These are phyloP conservation scores for Xylona heveae DNA, from an alignment of 495 filamentous ascomycete genomes.

Conservation along the genomic window DNA sequence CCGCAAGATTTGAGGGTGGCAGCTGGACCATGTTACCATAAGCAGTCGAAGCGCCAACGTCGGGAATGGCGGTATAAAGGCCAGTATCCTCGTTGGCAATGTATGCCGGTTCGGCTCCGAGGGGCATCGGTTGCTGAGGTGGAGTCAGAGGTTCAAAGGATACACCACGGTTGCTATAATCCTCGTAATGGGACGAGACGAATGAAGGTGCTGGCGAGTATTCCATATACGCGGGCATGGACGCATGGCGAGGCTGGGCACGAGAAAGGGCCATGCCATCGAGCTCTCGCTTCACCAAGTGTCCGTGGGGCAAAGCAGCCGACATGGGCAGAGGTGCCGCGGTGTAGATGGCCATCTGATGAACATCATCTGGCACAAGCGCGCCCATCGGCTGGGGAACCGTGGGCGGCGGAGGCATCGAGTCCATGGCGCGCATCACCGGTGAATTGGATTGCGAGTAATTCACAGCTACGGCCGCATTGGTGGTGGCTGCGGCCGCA, in stretches of 20 bases:
- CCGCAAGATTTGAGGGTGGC: conserved; percentile 66
- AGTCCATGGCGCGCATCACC: conserved; percentile 75
- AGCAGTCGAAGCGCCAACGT: conserved; percentile 33
- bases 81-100: conserved; percentile 95
- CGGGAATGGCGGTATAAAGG: conserved; percentile 83
- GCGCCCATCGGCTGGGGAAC: conserved; percentile 24
- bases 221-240: conserved; percentile 93
- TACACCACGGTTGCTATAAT: conserved; percentile 89
- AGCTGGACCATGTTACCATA: conserved; percentile 63
- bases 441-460: conserved; percentile 60
- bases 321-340: background rate
- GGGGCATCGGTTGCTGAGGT: conserved; percentile 62
- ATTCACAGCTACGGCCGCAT: too few relatives aligned
- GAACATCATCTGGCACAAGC: conserved; percentile 27
- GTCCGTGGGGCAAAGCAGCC: conserved; percentile 9
- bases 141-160: conserved; percentile 94
- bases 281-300: conserved; percentile 61
- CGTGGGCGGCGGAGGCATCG: conserved; percentile 55
- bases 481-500: conserved; percentile 57
- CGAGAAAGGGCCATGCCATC: conserved; percentile 69
- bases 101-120: conserved; percentile 77
- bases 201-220: conserved; percentile 97
- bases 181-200: conserved; percentile 81
- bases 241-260: conserved; percentile 75
- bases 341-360: conserved; percentile 16